Percentiles rank a stretch among this genome's conserved stretches.
Conservation (phyloP, 2,329 filamentous ascomycete species). For the Thermothelomyces thermophilus region DNA sequence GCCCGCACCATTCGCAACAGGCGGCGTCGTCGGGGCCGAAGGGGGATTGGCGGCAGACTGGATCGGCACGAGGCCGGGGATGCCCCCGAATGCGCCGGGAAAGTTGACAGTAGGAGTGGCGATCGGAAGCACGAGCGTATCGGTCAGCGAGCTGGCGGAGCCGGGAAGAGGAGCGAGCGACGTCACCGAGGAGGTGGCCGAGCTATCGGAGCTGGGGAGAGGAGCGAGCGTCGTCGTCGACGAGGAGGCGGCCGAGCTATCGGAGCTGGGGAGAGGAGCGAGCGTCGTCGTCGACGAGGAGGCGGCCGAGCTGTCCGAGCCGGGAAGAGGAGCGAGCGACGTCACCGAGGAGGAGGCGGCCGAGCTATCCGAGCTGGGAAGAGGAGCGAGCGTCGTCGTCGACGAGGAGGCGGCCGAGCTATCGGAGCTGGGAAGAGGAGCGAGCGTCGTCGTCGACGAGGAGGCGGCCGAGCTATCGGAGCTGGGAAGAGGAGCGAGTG, state of each 20-base stretch:
- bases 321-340: constrained; percentile 16
- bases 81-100: constrained; percentile 19
- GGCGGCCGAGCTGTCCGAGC: constrained; percentile 5
- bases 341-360: constrained; percentile 7
- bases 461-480: too few relatives aligned
- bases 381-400: too few relatives aligned
- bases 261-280: constrained; percentile 15
- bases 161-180: constrained; percentile 17
- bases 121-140: constrained; percentile 14
- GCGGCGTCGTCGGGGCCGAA: constrained; percentile 21
- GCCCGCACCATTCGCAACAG: constrained; percentile 25
- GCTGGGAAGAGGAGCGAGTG: too few relatives aligned
- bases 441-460: too few relatives aligned
- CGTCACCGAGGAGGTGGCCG: constrained; percentile 5
- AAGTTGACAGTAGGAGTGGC: constrained; percentile 8
- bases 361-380: constrained; percentile 6
- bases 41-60: constrained; percentile 24
- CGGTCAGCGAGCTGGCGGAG: constrained; percentile 15
- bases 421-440: too few relatives aligned
- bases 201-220: constrained; percentile 12
- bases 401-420: too few relatives aligned
- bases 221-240: constrained; percentile 12
- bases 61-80: constrained; percentile 25
- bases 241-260: constrained; percentile 5
- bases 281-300: constrained; percentile 11